Evolutionary conservation across 2,329 filamentous ascomycete genomes (phyloP).

Genomic region (Diaporthe citriasiana): DNA sequence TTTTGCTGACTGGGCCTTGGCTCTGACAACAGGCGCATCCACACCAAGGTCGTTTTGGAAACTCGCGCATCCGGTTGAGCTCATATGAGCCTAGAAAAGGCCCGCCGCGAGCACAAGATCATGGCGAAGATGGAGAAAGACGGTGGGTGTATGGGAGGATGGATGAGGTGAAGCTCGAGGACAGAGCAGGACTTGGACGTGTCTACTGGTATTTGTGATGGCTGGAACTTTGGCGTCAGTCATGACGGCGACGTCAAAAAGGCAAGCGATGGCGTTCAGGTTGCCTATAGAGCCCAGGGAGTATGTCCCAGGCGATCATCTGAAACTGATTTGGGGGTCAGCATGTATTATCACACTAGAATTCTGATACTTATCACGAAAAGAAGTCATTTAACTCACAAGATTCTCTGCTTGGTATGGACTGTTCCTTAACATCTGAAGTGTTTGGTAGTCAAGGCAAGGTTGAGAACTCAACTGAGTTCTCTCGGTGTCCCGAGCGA

Average conservation of each 20-base stretch:
- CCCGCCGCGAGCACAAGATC: not conserved
- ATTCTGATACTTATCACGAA: not conserved
- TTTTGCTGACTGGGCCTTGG: not conserved
- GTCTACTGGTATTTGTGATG: too few species aligned
- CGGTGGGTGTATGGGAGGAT: not conserved
- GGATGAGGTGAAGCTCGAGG: not conserved
- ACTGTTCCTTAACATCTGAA: not conserved
- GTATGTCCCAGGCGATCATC: not conserved
- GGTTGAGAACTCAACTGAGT: too few species aligned
- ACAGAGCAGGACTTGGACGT: not conserved
- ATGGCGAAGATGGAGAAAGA: too few species aligned
- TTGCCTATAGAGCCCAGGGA: not conserved
- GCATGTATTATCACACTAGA: not conserved
- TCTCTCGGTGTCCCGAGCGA: too few species aligned
- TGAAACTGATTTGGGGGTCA: not conserved
- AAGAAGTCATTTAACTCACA: not conserved
- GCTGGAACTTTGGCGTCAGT: not conserved
- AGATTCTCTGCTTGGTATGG: not conserved
- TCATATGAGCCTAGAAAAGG: not conserved
- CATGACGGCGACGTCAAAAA: not conserved
- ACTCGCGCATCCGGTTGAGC: conserved; percentile 26
- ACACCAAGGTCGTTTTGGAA: conserved; percentile 40
- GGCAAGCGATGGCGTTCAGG: conserved; percentile 24
- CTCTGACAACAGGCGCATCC: conserved; percentile 8
- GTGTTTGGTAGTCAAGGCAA: not conserved